These are phyloP conservation scores for Talaromyces marneffei DNA, from an alignment of 2,329 filamentous ascomycete genomes.

Conservation along the genomic window DNA sequence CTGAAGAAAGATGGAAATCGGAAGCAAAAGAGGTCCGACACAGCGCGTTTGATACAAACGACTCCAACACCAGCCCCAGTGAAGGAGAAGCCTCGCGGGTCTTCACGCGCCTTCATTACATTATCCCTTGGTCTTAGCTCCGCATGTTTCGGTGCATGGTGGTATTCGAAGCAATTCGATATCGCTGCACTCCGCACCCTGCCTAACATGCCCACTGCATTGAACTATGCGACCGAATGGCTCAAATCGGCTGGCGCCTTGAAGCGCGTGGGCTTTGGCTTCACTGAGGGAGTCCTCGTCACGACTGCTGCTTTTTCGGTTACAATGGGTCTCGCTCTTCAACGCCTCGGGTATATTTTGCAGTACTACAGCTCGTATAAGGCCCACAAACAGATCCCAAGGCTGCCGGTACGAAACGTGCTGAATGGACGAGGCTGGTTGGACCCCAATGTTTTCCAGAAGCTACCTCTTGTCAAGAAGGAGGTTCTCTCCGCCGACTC, in stretches of 20 bases:
- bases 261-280: background rate
- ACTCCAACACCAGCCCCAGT: no score
- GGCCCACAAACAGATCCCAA: background rate
- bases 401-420: background rate
- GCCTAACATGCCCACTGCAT: no score
- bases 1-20: slow-evolving; percentile 17
- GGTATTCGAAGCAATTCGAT: background rate
- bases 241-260: background rate
- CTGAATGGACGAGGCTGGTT: background rate
- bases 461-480: background rate
- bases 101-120: background rate
- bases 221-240: no score
- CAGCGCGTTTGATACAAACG: background rate
- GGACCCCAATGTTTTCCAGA: slow-evolving; percentile 1
- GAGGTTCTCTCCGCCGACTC: background rate
- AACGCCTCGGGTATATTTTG: background rate
- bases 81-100: background rate
- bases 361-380: background rate
- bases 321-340: background rate
- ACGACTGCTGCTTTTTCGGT: background rate
- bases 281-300: background rate
- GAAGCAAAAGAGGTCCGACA: background rate
- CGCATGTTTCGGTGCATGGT: background rate
- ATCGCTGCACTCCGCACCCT: background rate
- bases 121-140: background rate